Conservation (phyloP, 2,329 filamentous ascomycete species). For the Trichoderma oligosporum region DNA sequence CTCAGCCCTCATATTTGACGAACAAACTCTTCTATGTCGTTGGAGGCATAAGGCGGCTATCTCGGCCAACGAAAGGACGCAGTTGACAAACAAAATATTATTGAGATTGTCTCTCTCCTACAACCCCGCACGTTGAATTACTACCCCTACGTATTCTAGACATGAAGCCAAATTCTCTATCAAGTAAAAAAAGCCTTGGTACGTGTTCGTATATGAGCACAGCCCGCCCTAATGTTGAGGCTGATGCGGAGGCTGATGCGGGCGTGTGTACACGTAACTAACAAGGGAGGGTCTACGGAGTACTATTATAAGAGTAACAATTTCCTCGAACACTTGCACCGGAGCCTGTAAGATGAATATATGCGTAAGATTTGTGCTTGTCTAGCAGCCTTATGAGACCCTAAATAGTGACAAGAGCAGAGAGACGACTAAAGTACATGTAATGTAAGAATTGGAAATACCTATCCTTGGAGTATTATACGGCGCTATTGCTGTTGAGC, state of each 20-base stretch:
- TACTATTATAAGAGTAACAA: too few relatives aligned
- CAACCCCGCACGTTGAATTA: constrained; percentile 5
- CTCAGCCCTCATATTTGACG: constrained; percentile 10
- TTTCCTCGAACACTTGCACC: too few relatives aligned
- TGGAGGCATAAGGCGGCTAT: constrained; percentile 3
- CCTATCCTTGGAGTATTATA: too few relatives aligned
- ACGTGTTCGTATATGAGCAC: background rate
- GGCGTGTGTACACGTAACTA: background rate
- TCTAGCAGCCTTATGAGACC: too few relatives aligned
- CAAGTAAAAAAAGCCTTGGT: background rate
- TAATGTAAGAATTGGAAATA: background rate
- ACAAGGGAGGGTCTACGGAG: too few relatives aligned
- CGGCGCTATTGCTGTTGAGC: too few relatives aligned
- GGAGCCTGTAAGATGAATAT: too few relatives aligned
- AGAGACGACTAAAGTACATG: background rate
- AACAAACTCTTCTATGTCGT: constrained; percentile 5
- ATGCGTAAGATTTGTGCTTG: too few relatives aligned
- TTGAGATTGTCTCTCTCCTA: background rate
- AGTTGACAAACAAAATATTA: background rate
- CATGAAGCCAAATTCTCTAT: constrained; percentile 7
- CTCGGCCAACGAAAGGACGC: constrained; percentile 2
- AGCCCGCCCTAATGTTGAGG: background rate
- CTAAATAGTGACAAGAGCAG: too few relatives aligned
- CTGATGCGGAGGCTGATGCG: background rate
- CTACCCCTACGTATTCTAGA: background rate